Base-by-base conservation (phyloP, 768 basidiomycete species). In the Tulasnella sp. region DNA sequence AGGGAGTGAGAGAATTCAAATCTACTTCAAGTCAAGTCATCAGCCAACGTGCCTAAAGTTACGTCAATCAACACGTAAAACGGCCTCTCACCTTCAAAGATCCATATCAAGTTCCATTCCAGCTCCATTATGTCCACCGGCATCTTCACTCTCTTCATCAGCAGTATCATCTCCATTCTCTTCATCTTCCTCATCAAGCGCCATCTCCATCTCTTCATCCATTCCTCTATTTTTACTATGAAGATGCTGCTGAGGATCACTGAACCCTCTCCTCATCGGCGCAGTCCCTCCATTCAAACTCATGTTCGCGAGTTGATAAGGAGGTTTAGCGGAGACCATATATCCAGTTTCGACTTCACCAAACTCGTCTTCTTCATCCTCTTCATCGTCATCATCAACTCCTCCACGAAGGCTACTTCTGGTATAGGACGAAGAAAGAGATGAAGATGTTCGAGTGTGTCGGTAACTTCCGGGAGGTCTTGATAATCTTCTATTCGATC, bases 21-120 rank as follows among this genome's bases (percentile, higher is more conserved):
- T n/a, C n/a, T n/a, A n/a, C n/a, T n/a, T n/a, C n/a, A n/a, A n/a
- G n/a, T n/a, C n/a, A n/a, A n/a, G n/a, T n/a, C n/a, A n/a, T n/a
- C n/a, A n/a, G n/a, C n/a, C n/a, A n/a, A n/a, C n/a, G n/a, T n/a
- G n/a, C n/a, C n/a, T n/a, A n/a, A n/a, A n/a, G n/a, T n/a, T n/a
- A n/a, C n/a, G n/a, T n/a, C n/a, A n/a, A n/a, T n/a, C n/a, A n/a
- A n/a, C n/a, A n/a, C n/a, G n/a, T n/a, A n/a, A n/a, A n/a, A n/a
- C n/a, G n/a, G n/a, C n/a, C n/a, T n/a, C n/a, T n/a, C n/a, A n/a
- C n/a, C n/a, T 20, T 42, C 20, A 42, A 13, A 46, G 28, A 40
- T 45, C 45, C 53, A 53, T 53, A 10, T 53, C 47, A 9, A 53
- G 48, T 9, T 55, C 53, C 53, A 53, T 53, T 15, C 22, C 53